Evolutionary conservation across 1,284 basidiomycete genomes (phyloP).

Genomic region (Puccinia novopanici): DNA sequence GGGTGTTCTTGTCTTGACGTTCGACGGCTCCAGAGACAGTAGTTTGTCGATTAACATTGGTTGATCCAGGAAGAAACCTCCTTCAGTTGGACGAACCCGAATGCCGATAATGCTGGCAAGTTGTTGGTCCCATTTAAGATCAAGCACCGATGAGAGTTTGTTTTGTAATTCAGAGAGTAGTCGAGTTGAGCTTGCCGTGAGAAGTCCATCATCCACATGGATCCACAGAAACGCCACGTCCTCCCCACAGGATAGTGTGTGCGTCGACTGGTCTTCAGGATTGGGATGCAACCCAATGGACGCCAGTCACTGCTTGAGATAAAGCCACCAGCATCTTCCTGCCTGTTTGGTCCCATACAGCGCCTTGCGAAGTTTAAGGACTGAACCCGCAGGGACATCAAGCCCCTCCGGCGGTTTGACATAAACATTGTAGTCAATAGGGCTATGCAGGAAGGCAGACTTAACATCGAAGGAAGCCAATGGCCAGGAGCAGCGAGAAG

Average conservation of each 20-base stretch:
- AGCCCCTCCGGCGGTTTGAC: not conserved
- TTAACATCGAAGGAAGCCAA: slow-evolving; percentile 18
- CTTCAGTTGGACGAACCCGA: no score
- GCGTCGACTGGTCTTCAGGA: not conserved
- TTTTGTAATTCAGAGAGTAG: not conserved
- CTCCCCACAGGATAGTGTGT: not conserved
- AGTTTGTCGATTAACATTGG: no score
- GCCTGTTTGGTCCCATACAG: slow-evolving; percentile 31
- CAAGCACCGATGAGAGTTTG: not conserved
- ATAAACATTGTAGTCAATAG: not conserved
- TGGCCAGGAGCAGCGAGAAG: not conserved
- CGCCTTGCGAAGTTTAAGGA: slow-evolving; percentile 9
- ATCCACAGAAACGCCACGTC: not conserved
- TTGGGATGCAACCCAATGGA: not conserved
- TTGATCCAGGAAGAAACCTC: no score
- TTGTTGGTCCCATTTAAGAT: slow-evolving; percentile 11
- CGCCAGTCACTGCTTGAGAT: not conserved
- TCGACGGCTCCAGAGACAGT: no score
- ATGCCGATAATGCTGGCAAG: slow-evolving; percentile 21
- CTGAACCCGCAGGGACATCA: not conserved
- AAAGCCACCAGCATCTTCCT: slow-evolving; percentile 22
- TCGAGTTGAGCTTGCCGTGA: not conserved
- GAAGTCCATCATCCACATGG: slow-evolving; percentile 19
- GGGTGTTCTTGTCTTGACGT: no score
- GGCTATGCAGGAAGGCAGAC: slow-evolving; percentile 9